Percentiles rank a stretch among this genome's conserved stretches.
phyloP scores from a whole-genome alignment of 2,329 filamentous ascomycete species.

The Nemania sp. region DNA sequence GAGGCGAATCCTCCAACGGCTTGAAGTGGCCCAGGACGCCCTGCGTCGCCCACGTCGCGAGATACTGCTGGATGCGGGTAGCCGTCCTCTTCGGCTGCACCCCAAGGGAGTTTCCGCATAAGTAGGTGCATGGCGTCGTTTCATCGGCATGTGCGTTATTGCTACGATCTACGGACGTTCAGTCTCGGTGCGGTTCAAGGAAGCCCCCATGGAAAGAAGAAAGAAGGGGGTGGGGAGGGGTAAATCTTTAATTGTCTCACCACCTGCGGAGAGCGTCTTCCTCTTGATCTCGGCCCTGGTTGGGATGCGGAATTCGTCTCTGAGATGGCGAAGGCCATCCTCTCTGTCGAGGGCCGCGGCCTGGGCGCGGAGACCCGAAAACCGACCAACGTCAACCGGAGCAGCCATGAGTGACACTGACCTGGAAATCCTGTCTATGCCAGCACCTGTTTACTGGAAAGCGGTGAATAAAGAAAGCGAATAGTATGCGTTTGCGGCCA shows the following conservation, averaged over 20 bases:
- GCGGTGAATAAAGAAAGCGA: conserved; percentile 7
- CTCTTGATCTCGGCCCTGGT: conserved; percentile 38
- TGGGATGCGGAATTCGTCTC: conserved; percentile 39
- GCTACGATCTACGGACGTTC: conserved; percentile 35
- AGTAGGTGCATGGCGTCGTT: conserved; percentile 58
- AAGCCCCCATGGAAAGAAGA: conserved; percentile 8
- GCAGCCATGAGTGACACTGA: conserved; percentile 28
- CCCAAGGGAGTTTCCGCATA: conserved; percentile 80
- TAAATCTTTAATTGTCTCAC: conserved; percentile 33
- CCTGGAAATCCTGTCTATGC: neutral
- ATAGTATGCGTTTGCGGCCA: conserved; percentile 5
- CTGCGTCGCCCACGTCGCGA: conserved; percentile 75
- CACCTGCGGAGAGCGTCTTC: conserved; percentile 32
- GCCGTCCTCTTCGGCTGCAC: conserved; percentile 70
- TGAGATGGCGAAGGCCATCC: conserved; percentile 35
- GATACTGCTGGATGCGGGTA: conserved; percentile 67
- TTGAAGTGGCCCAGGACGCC: conserved; percentile 79
- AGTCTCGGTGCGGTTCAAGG: conserved; percentile 27
- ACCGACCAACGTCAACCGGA: conserved; percentile 27
- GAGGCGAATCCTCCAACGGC: conserved; percentile 62
- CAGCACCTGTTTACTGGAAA: neutral
- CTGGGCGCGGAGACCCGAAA: conserved; percentile 34
- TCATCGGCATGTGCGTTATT: conserved; percentile 32
- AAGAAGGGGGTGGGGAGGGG: conserved; percentile 17
- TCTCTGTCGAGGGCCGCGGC: conserved; percentile 36